phyloP scores from a whole-genome alignment of 495 filamentous ascomycete genomes.

The Talaromyces thailandensis region DNA sequence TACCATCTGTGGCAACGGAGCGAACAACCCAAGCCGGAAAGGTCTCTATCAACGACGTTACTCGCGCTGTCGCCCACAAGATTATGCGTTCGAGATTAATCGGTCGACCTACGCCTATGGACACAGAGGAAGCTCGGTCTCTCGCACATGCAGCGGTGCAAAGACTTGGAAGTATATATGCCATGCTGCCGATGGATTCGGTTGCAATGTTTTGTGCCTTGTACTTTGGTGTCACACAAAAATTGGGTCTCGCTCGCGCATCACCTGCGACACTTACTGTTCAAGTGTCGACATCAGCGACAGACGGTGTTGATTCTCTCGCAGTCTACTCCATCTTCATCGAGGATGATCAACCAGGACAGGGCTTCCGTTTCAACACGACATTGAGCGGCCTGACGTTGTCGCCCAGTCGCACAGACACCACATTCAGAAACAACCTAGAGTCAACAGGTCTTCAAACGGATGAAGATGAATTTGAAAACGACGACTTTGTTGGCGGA shows the following conservation, averaged over 20 bases:
- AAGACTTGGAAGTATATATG: conserved; percentile 21
- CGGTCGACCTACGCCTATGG: conserved; percentile 19
- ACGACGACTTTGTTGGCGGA: conserved; percentile 24
- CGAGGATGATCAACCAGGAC: conserved; percentile 20
- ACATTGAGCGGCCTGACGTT: conserved; percentile 16
- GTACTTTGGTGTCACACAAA: conserved; percentile 30
- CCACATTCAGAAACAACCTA: background rate
- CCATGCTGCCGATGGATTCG: conserved; percentile 15
- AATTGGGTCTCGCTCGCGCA: conserved; percentile 22
- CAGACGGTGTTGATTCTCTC: background rate
- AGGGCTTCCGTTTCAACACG: conserved; percentile 22
- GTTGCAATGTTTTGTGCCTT: conserved; percentile 21
- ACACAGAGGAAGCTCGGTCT: conserved; percentile 21
- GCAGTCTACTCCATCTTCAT: conserved; percentile 2
- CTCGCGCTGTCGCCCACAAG: conserved; percentile 24
- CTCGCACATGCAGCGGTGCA: conserved; percentile 26
- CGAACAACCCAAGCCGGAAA: conserved; percentile 2
- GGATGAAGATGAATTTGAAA: conserved; percentile 12
- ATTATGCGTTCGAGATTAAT: conserved; percentile 22
- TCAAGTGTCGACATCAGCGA: conserved; percentile 10
- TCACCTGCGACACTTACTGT: conserved; percentile 17
- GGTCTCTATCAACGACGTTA: conserved; percentile 25
- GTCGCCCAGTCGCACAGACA: conserved; percentile 6
- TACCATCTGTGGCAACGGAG: conserved; percentile 6
- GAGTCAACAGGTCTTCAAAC: conserved; percentile 1